Percentiles rank a stretch among this genome's conserved stretches.
phyloP scores from a whole-genome alignment of 148 eudicot species.

The Rhododendron vialii region DNA sequence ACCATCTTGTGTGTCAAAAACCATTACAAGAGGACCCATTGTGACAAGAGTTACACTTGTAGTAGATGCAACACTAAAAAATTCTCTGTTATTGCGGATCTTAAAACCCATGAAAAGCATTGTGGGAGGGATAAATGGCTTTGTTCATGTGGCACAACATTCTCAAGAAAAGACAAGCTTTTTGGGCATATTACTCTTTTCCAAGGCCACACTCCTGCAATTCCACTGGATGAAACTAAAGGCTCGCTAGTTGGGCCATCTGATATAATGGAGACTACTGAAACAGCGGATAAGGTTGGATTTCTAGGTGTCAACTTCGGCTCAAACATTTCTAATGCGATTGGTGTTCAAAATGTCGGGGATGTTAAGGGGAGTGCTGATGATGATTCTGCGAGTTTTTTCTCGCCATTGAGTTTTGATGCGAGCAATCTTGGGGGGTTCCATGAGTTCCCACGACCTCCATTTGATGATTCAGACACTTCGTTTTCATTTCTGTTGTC shows the following conservation, averaged over 20 bases:
- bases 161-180: conserved; percentile 95
- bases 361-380: conserved; percentile 39
- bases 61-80: conserved; percentile 86
- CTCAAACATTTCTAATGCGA: conserved; percentile 21
- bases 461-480: conserved; percentile 67
- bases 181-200: conserved; percentile 94
- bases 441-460: conserved; percentile 60
- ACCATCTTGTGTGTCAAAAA: conserved; percentile 90
- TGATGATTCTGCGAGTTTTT: conserved; percentile 46
- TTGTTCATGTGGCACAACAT: conserved; percentile 96
- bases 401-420: conserved; percentile 64
- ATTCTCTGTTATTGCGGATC: conserved; percentile 93
- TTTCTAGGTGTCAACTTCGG: conserved; percentile 34
- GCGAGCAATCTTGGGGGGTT: conserved; percentile 46
- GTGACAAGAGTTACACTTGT: conserved; percentile 89
- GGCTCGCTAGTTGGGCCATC: conserved; percentile 27
- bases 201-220: conserved; percentile 94
- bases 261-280: conserved; percentile 38
- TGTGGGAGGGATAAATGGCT: conserved; percentile 97
- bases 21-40: conserved; percentile 94
- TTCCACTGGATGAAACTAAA: conserved; percentile 68
- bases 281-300: conserved; percentile 29
- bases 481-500: conserved; percentile 64
- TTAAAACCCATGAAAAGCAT: conserved; percentile 95
- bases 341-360: conserved; percentile 31